A percentile compares a stretch with the other conserved stretches of the same genome.
Evolutionary conservation across 208 protist species (phyloP).

Genomic region (Herpetomonas tarakana): DNA sequence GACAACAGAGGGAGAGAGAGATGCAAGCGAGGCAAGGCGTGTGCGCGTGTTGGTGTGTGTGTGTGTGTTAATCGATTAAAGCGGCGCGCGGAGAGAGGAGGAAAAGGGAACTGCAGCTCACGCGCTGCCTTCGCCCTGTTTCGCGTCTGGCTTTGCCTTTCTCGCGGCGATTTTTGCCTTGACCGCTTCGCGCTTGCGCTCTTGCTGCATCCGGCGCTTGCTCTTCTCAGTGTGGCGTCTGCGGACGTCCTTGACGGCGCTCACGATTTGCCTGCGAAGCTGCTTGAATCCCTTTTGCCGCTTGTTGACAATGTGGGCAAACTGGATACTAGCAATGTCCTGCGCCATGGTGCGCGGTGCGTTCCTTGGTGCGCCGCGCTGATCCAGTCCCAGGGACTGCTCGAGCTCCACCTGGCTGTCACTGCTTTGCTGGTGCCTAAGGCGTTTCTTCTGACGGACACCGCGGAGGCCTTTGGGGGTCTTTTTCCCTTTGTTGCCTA

Average conservation of each 20-base stretch:
- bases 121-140: too few species aligned
- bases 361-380: slow-evolving; percentile 18
- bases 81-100: too few species aligned
- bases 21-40: too few species aligned
- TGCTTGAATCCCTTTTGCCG: slow-evolving; percentile 69
- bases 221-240: slow-evolving; percentile 44
- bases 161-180: slow-evolving; percentile 15
- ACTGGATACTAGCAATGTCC: slow-evolving; percentile 73
- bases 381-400: slow-evolving; percentile 56
- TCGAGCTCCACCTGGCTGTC: slow-evolving; percentile 56
- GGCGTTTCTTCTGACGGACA: slow-evolving; percentile 60
- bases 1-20: too few species aligned
- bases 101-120: too few species aligned
- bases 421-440: slow-evolving; percentile 36
- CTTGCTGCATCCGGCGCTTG: neutral
- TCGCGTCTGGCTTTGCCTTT: neutral
- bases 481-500: slow-evolving; percentile 60
- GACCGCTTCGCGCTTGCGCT: neutral
- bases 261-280: slow-evolving; percentile 73
- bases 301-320: slow-evolving; percentile 73
- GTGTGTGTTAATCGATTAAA: too few species aligned
- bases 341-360: slow-evolving; percentile 60
- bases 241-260: slow-evolving; percentile 62
- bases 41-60: too few species aligned
- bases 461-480: slow-evolving; percentile 73